Base-by-base conservation (phyloP, 2,329 filamentous ascomycete species). In the Emydomyces testavorans region DNA sequence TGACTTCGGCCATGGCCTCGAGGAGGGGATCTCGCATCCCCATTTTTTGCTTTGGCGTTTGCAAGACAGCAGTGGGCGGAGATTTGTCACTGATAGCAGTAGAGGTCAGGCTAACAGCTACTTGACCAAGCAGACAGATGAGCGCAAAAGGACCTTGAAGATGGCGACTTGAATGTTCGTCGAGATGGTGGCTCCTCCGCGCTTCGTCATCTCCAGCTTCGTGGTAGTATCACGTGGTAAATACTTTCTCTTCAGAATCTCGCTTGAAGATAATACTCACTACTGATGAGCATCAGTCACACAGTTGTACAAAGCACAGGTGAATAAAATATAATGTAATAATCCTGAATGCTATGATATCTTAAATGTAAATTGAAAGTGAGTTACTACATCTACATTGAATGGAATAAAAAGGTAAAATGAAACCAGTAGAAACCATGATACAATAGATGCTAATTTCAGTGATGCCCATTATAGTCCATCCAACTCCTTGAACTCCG, bases 401-500 rank as follows among this genome's bases (percentile, higher is more conserved):
- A 48, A 48, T 18, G 20, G 35, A 20, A 29, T 37, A 42, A 37
- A 46, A 39, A n/a, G 28, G 11, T 11, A 16, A 18, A 18, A 15
- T 20, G 13, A 34, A 10, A 26, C 15, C 29, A 35, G 24, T 11
- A 43, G 23, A 15, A n/a, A n/a, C 6, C 45, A 29, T 47, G 45
- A 47, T 47, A 47, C 45, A 40, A 38, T 38, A 1, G 21, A 35
- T 26, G 23, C 36, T 40, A 47, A 20, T 23, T 31, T 10, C 35
- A 24, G 21, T n/a, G 28, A 47, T 34, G 36, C 45, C 28, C 24
- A 47, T 40, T 28, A 26, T 47, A 16, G 24, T 64, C 64, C 48
- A 60, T 58, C 58, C 60, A 67, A 64, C 66, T 63, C 60, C 64
- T 54, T 53, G 60, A 67, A 65, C 65, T 66, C 65, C 67, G 58